Evolutionary conservation across 257 asterid genomes (phyloP).

Genomic region (Solanum paucissectum): DNA sequence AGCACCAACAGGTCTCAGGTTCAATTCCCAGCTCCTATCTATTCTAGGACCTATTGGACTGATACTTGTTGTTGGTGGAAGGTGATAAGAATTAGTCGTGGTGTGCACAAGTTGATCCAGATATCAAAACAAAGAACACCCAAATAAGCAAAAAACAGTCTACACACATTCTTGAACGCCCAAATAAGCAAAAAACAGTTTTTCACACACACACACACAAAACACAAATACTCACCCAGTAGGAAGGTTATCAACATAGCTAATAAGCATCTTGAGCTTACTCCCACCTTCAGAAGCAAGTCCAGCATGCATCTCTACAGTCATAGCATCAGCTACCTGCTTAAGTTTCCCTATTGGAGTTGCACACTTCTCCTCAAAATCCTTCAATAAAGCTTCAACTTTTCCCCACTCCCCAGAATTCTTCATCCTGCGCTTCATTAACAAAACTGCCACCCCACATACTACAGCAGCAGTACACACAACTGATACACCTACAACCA

Average conservation of each 20-base stretch:
- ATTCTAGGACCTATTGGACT: background rate
- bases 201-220: background rate
- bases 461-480: slow-evolving; percentile 62
- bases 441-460: slow-evolving; percentile 48
- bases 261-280: slow-evolving; percentile 80
- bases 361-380: slow-evolving; percentile 63
- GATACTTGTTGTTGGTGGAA: background rate
- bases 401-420: slow-evolving; percentile 55
- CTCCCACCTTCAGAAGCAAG: slow-evolving; percentile 86
- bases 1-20: accelerated
- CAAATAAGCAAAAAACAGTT: background rate
- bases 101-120: background rate
- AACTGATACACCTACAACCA: slow-evolving; percentile 42
- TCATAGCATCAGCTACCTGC: slow-evolving; percentile 88
- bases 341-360: slow-evolving; percentile 52
- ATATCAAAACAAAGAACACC: background rate
- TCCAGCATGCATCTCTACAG: slow-evolving; percentile 90
- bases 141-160: slow-evolving; percentile 7
- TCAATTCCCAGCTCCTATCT: background rate
- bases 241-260: slow-evolving; percentile 79
- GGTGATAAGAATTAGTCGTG: accelerated
- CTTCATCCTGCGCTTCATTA: slow-evolving; percentile 42
- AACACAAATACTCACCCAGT: slow-evolving; percentile 40
- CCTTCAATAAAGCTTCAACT: slow-evolving; percentile 50
- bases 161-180: background rate